A percentile compares a stretch with the other conserved stretches of the same genome.
These are phyloP conservation scores for Zelonia costaricensis DNA, from an alignment of 208 protist species.

Conservation along the genomic window DNA sequence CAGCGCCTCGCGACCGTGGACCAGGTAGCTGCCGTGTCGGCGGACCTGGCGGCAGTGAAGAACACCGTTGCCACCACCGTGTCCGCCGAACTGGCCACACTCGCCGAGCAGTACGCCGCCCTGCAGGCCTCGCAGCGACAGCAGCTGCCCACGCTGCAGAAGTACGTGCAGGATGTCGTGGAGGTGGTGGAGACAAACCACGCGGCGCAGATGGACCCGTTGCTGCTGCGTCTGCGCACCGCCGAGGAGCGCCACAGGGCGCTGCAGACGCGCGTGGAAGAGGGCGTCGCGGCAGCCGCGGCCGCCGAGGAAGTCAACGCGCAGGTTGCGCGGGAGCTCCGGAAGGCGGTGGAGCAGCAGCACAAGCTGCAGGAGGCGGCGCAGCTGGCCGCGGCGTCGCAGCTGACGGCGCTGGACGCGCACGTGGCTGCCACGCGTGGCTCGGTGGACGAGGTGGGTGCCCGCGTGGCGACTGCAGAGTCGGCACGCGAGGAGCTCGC, in stretches of 20 bases:
- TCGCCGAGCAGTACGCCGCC: constrained; percentile 11
- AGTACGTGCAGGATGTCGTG: constrained; percentile 27
- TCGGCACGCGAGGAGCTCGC: not conserved
- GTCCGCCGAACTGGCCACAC: not conserved
- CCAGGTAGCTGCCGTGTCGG: constrained; percentile 3
- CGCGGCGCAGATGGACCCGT: constrained; percentile 10
- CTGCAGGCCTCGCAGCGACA: constrained; percentile 25
- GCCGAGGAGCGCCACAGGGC: constrained; percentile 20
- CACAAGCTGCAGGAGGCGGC: not conserved
- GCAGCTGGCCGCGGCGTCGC: not conserved
- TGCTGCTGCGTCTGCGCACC: constrained; percentile 21
- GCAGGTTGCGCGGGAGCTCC: not conserved
- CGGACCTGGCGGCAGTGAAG: constrained; percentile 4
- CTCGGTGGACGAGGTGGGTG: constrained; percentile 1
- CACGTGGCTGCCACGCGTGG: not conserved
- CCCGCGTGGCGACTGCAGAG: constrained; percentile 6
- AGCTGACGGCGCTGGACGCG: constrained; percentile 6
- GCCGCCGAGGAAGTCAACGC: not conserved
- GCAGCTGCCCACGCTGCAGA: constrained; percentile 28
- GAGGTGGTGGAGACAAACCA: constrained; percentile 24
- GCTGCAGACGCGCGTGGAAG: constrained; percentile 13
- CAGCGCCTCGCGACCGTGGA: constrained; percentile 2
- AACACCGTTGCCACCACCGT: not conserved
- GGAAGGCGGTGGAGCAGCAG: constrained; percentile 8
- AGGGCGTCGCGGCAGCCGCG: constrained; percentile 6